Conservation (phyloP, 768 basidiomycete genomes). For the Tulasnella sp. region DNA sequence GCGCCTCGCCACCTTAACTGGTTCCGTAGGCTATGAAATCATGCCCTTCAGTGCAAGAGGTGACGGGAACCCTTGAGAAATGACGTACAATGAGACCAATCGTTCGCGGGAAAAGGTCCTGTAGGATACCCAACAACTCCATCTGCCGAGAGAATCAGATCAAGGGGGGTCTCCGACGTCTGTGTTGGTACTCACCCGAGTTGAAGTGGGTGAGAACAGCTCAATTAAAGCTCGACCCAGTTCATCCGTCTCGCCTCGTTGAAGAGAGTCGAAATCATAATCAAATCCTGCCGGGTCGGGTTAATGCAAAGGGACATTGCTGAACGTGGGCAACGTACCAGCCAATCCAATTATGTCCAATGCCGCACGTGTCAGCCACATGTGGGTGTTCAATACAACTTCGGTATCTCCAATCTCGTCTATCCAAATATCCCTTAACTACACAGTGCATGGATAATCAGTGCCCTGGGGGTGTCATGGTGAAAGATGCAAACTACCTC, state of each 20-base stretch:
- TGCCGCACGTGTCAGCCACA: not conserved
- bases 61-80: not conserved
- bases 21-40: not conserved
- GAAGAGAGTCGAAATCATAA: conserved; percentile 28
- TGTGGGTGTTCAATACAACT: not conserved
- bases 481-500: too few species aligned
- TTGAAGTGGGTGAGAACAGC: conserved; percentile 18
- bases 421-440: conserved; percentile 1
- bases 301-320: not conserved
- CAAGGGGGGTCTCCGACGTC: not conserved
- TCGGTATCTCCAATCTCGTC: not conserved
- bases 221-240: conserved; percentile 25
- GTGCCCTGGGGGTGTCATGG: too few species aligned
- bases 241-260: conserved; percentile 24
- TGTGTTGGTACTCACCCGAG: not conserved
- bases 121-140: not conserved
- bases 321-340: not conserved
- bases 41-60: not conserved
- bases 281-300: conserved; percentile 22
- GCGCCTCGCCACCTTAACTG: not conserved
- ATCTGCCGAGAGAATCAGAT: not conserved
- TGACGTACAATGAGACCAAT: not conserved
- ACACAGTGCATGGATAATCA: too few species aligned
- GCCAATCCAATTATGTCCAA: conserved; percentile 23
- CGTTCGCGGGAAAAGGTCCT: not conserved